phyloP scores from a whole-genome alignment of 176 grass and related monocot species.

The Hordeum marinum region DNA sequence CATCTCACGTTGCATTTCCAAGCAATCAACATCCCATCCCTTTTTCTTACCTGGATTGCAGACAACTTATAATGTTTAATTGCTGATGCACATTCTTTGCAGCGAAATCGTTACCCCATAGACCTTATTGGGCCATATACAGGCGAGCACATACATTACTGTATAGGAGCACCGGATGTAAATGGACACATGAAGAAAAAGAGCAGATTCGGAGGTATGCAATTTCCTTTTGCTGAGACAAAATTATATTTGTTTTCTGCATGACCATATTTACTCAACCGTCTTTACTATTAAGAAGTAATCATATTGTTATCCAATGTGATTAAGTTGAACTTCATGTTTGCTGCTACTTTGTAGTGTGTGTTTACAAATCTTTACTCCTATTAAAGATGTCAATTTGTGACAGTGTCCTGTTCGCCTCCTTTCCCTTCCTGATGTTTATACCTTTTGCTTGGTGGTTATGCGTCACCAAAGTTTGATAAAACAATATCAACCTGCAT shows the following conservation, averaged over 20 bases:
- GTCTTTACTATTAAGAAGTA: background rate
- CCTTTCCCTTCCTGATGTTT: background rate
- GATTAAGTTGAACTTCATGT: background rate
- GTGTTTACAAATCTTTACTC: background rate
- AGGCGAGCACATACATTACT: conserved; percentile 46
- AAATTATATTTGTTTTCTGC: conserved; percentile 6
- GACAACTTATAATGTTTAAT: background rate
- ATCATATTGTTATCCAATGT: background rate
- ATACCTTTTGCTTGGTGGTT: background rate
- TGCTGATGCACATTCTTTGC: conserved; percentile 15
- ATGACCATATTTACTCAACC: background rate
- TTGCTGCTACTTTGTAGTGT: conserved; percentile 4
- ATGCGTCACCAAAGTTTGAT: background rate
- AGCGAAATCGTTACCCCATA: conserved; percentile 60
- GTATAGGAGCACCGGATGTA: conserved; percentile 28
- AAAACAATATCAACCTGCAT: background rate
- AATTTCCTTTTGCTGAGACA: background rate
- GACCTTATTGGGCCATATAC: conserved; percentile 30
- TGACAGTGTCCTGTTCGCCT: background rate
- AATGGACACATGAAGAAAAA: conserved; percentile 65
- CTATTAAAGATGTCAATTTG: background rate
- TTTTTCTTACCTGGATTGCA: conserved; percentile 7
- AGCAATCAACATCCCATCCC: background rate
- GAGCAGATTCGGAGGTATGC: conserved; percentile 46
- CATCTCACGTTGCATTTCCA: background rate